Percentiles rank a stretch among this genome's conserved stretches.
These are phyloP conservation scores for Naganishia kalamii DNA, from an alignment of 768 basidiomycete genomes.

Conservation along the genomic window DNA sequence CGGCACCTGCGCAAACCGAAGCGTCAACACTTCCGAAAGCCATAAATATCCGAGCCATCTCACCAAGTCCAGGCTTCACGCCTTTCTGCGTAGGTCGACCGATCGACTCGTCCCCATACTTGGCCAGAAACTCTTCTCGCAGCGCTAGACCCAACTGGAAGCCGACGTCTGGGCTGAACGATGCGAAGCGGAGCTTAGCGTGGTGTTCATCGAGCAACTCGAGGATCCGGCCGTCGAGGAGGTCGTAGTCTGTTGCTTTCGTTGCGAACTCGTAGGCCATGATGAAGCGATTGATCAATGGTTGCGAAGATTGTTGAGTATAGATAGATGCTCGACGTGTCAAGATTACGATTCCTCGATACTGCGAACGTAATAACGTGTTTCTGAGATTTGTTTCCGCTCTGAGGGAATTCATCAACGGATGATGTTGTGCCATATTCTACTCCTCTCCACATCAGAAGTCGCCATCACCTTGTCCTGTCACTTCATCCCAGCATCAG, in stretches of 20 bases:
- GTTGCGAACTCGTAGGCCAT: slow-evolving; percentile 12
- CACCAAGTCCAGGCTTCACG: slow-evolving; percentile 14
- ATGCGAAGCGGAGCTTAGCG: slow-evolving; percentile 16
- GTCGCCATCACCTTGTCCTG: no score
- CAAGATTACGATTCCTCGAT: no score
- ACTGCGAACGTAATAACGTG: no score
- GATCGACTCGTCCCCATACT: slow-evolving; percentile 15
- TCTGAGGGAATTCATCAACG: no score
- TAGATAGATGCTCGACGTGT: no score
- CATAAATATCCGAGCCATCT: background rate
- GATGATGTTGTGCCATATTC: no score
- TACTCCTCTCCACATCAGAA: no score
- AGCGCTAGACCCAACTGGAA: slow-evolving; percentile 20
- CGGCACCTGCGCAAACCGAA: slow-evolving; percentile 7
- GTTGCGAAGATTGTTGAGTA: no score
- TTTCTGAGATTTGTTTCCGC: no score
- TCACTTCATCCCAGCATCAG: no score
- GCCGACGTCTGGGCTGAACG: slow-evolving; percentile 19
- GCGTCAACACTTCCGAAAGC: no score
- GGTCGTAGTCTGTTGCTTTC: slow-evolving; percentile 12
- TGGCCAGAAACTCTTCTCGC: slow-evolving; percentile 3
- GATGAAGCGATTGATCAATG: background rate
- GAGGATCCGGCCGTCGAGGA: slow-evolving; percentile 17
- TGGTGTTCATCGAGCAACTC: slow-evolving; percentile 20
- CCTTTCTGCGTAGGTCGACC: slow-evolving; percentile 7